phyloP scores from a whole-genome alignment of 139 green algal species.

The Bryopsis sp. region DNA sequence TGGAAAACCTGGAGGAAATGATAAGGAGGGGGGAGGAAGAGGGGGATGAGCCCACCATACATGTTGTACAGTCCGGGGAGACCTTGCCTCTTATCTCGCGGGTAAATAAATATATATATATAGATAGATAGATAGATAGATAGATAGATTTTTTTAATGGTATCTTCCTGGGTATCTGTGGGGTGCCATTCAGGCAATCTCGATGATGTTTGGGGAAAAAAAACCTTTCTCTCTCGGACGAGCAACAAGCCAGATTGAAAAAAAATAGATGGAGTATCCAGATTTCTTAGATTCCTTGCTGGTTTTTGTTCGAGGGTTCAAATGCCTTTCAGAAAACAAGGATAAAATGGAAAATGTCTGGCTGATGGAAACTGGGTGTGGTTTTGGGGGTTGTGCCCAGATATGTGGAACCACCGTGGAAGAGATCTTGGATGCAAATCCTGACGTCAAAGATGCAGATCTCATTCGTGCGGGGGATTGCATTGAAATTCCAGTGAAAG shows the following conservation, averaged over 20 bases:
- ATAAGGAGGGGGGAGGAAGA: background rate
- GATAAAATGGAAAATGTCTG: no score
- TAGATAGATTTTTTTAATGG: no score
- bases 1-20: background rate
- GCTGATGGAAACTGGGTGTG: no score
- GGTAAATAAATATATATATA: background rate
- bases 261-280: background rate
- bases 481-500: conserved; percentile 19
- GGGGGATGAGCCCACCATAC: background rate
- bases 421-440: conserved; percentile 9
- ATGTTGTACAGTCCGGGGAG: conserved; percentile 16
- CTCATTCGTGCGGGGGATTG: conserved; percentile 10
- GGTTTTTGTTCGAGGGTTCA: no score
- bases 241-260: background rate
- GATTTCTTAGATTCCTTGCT: no score
- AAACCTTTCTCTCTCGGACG: background rate
- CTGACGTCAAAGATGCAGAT: conserved; percentile 13
- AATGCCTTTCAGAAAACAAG: no score
- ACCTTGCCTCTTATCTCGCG: background rate
- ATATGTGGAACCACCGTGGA: background rate
- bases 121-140: no score
- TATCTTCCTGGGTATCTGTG: background rate
- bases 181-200: background rate
- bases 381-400: background rate
- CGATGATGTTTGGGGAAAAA: background rate